Evolutionary conservation across 2,329 filamentous ascomycete species (phyloP).

Genomic region (Fusarium subglutinans): DNA sequence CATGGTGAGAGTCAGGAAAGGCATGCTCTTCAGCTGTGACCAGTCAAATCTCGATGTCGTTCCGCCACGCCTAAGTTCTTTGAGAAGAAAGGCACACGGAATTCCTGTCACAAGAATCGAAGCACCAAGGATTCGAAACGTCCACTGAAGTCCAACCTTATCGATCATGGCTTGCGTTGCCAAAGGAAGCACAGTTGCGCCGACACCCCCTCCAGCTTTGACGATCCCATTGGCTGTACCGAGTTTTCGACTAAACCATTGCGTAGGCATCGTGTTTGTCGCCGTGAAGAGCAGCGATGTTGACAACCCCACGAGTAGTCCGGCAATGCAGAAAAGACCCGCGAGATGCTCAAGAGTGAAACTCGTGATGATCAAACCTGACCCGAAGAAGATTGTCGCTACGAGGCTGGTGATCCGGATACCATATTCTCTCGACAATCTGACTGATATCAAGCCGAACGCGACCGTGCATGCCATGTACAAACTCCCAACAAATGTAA

Average conservation of each 20-base stretch:
- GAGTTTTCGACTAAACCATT: conserved; percentile 4
- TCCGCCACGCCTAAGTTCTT: not conserved
- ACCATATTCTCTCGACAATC: not conserved
- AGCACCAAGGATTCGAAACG: not conserved
- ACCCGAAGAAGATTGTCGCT: not conserved
- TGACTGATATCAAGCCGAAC: not conserved
- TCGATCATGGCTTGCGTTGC: not conserved
- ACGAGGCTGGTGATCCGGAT: not conserved
- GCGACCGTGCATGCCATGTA: not conserved
- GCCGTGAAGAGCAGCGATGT: not conserved
- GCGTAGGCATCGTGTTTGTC: not conserved
- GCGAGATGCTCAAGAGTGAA: not conserved
- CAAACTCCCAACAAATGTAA: conserved; percentile 2
- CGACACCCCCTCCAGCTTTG: conserved; percentile 6
- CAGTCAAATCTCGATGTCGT: conserved; percentile 1
- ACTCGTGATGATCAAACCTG: not conserved
- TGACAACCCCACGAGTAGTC: not conserved
- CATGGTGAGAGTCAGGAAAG: not conserved
- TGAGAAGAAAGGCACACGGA: not conserved
- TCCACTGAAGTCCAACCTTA: not conserved
- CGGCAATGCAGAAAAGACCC: not conserved
- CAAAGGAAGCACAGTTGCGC: not conserved
- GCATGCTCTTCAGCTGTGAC: not conserved
- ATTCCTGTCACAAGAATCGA: not conserved
- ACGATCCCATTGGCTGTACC: conserved; percentile 8